Conservation (phyloP, 2,329 filamentous ascomycete genomes). For the Juglanconis sp. region DNA sequence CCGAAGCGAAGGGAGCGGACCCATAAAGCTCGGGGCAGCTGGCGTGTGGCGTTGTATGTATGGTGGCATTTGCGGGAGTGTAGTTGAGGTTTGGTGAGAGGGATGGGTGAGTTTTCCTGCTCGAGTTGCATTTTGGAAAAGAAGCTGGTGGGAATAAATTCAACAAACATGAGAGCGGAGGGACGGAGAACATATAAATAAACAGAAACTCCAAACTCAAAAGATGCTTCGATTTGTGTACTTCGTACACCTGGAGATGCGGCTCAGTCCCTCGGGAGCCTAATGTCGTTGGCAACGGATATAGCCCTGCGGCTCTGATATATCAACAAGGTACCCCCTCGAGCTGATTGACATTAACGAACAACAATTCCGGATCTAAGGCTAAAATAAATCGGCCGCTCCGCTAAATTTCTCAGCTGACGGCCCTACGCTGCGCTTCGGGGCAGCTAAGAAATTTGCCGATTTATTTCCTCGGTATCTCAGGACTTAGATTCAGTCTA, state of each 20-base stretch:
- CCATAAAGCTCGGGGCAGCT: conserved; percentile 24
- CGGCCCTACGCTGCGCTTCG: no score
- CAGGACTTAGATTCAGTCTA: no score
- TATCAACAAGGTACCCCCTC: neutral
- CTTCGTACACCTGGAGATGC: conserved; percentile 7
- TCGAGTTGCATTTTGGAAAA: neutral
- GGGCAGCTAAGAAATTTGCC: no score
- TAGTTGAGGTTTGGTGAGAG: conserved; percentile 24
- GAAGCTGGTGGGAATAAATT: neutral
- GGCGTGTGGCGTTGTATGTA: conserved; percentile 26
- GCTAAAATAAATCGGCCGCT: no score
- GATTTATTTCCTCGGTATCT: no score
- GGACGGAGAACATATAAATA: neutral
- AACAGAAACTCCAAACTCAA: neutral
- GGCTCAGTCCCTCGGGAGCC: neutral
- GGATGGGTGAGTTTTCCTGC: neutral
- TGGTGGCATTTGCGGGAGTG: conserved; percentile 30
- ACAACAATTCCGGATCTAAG: neutral
- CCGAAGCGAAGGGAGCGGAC: conserved; percentile 18
- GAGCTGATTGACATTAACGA: neutral
- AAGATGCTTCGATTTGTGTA: neutral
- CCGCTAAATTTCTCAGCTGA: no score
- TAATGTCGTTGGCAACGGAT: neutral
- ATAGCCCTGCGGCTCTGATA: neutral
- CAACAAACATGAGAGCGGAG: conserved; percentile 1